Conservation (phyloP, 2,329 filamentous ascomycete species). For the Boeremia exigua region DNA sequence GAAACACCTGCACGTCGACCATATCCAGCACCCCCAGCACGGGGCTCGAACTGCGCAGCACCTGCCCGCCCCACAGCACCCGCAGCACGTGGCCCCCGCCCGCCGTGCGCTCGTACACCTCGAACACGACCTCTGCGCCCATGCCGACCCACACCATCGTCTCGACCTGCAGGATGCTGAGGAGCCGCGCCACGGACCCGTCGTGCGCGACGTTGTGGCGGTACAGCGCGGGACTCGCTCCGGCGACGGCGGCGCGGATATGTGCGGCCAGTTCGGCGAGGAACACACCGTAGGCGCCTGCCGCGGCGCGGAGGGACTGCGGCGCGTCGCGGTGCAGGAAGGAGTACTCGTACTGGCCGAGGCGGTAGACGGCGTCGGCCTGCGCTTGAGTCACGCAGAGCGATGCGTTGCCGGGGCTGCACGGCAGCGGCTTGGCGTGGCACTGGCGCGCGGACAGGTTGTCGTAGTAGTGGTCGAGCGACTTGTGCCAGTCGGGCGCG, state of each 20-base stretch:
- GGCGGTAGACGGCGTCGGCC: slow-evolving; percentile 73
- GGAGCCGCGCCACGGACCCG: slow-evolving; percentile 70
- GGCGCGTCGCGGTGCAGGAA: slow-evolving; percentile 75
- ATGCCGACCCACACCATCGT: slow-evolving; percentile 86
- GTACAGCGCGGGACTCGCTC: slow-evolving; percentile 57
- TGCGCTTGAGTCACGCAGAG: slow-evolving; percentile 68
- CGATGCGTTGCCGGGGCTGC: slow-evolving; percentile 59
- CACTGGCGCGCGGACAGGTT: slow-evolving; percentile 81
- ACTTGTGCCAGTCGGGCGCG: slow-evolving; percentile 70
- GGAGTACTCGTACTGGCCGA: slow-evolving; percentile 82
- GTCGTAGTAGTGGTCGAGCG: slow-evolving; percentile 84
- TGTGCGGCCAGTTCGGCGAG: slow-evolving; percentile 73
- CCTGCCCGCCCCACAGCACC: slow-evolving; percentile 73
- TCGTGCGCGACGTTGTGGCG: slow-evolving; percentile 83
- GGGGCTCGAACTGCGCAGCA: slow-evolving; percentile 72
- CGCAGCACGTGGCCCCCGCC: slow-evolving; percentile 59
- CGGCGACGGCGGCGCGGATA: slow-evolving; percentile 56
- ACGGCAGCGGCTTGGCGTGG: slow-evolving; percentile 75
- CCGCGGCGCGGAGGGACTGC: slow-evolving; percentile 66
- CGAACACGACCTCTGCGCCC: slow-evolving; percentile 79
- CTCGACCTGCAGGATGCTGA: slow-evolving; percentile 74
- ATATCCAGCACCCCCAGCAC: slow-evolving; percentile 72
- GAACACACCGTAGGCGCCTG: slow-evolving; percentile 73
- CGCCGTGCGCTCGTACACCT: slow-evolving; percentile 60
- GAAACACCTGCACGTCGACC: slow-evolving; percentile 68